These are phyloP conservation scores for Trypanosoma lewisi DNA, from an alignment of 208 protist species.

Conservation along the genomic window DNA sequence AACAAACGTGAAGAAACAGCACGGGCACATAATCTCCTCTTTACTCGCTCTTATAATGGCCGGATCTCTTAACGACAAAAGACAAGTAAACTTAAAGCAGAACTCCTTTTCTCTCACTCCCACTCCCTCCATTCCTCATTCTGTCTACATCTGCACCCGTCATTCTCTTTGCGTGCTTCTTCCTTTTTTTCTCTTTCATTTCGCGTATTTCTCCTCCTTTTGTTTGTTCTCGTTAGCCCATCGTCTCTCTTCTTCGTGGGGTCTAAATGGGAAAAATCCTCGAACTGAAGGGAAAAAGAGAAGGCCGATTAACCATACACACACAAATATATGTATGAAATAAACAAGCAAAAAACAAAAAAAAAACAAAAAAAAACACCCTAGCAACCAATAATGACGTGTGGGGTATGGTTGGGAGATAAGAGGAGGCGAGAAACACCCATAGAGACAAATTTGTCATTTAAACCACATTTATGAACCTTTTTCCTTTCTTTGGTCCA, in stretches of 20 bases:
- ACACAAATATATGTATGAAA: too few relatives aligned
- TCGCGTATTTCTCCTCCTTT: not conserved
- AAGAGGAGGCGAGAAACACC: not conserved
- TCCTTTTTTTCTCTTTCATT: not conserved
- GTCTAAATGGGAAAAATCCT: not conserved
- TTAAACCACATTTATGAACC: not conserved
- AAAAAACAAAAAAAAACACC: not conserved
- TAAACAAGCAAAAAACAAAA: not conserved
- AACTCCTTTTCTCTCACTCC: not conserved
- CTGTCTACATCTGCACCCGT: too few relatives aligned
- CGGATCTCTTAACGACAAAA: too few relatives aligned
- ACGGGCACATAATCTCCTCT: too few relatives aligned
- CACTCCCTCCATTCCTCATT: not conserved
- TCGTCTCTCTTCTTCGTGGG: too few relatives aligned
- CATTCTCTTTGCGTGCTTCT: not conserved
- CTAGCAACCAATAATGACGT: slow-evolving; percentile 7
- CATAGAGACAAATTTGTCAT: not conserved
- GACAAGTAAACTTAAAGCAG: too few relatives aligned
- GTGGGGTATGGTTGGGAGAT: not conserved
- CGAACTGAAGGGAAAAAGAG: not conserved
- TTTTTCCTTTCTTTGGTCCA: too few relatives aligned
- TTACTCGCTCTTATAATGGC: too few relatives aligned
- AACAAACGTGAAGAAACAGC: not conserved
- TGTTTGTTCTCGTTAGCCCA: not conserved
- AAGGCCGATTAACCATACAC: not conserved